A percentile compares a stretch with the other conserved stretches of the same genome.
Conservation (phyloP, 1,139 yeast species). For the Kodamaea anthophila region DNA sequence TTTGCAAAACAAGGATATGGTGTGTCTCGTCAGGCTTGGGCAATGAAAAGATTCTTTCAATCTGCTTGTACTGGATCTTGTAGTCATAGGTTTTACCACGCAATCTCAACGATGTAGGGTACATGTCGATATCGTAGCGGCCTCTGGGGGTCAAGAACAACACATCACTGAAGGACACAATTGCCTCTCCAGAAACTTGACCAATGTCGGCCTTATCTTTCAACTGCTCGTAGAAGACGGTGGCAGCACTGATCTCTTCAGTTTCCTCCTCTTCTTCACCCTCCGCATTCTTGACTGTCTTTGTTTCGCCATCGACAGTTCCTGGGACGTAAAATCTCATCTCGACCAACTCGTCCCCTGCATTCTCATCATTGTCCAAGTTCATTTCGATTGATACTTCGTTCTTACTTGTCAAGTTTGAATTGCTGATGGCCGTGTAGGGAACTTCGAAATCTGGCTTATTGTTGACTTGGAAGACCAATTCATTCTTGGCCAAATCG, state of each 20-base stretch:
- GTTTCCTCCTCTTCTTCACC: slow-evolving; percentile 24
- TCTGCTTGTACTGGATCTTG: slow-evolving; percentile 85
- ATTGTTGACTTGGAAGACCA: slow-evolving; percentile 79
- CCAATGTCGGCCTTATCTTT: slow-evolving; percentile 96
- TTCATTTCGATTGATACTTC: slow-evolving; percentile 91
- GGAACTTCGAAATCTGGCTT: slow-evolving; percentile 92
- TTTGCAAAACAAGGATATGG: slow-evolving; percentile 79
- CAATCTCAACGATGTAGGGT: slow-evolving; percentile 77
- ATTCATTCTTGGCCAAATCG: slow-evolving; percentile 87
- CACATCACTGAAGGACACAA: slow-evolving; percentile 87
- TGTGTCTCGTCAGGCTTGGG: slow-evolving; percentile 95
- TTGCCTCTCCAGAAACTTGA: slow-evolving; percentile 93
- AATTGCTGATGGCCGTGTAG: slow-evolving; percentile 69
- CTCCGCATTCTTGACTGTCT: slow-evolving; percentile 28
- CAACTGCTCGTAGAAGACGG: slow-evolving; percentile 80
- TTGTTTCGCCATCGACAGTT: slow-evolving; percentile 45
- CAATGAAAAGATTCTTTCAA: slow-evolving; percentile 82
- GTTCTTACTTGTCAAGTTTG: slow-evolving; percentile 88
- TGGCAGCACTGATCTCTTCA: slow-evolving; percentile 71
- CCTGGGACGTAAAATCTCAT: slow-evolving; percentile 93
- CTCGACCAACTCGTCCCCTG: slow-evolving; percentile 95
- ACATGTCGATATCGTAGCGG: slow-evolving; percentile 95
- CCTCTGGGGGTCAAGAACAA: slow-evolving; percentile 96
- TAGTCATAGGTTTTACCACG: slow-evolving; percentile 98
- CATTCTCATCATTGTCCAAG: slow-evolving; percentile 52